Conservation (phyloP, 192 early-diverging fungal genomes). For the Gamsiella multidivaricata region DNA sequence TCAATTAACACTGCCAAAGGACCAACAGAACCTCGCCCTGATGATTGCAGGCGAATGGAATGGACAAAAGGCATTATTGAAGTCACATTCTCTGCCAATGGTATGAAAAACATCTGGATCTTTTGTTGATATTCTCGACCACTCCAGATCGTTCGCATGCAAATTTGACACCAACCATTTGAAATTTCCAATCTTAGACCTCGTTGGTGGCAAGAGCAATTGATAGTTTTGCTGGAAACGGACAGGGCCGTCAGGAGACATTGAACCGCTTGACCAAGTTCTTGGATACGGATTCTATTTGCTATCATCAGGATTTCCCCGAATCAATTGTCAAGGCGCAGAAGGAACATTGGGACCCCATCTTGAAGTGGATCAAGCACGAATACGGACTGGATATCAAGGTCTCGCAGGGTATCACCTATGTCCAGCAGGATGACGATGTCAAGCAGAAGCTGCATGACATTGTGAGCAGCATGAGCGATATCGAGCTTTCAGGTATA, state of each 20-base stretch:
- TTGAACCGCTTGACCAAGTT: slow-evolving; percentile 83
- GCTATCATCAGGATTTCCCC: slow-evolving; percentile 86
- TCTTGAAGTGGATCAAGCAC: slow-evolving; percentile 79
- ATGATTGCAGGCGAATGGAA: slow-evolving; percentile 96
- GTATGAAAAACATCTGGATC: slow-evolving; percentile 49
- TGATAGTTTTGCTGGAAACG: slow-evolving; percentile 72
- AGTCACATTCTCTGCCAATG: slow-evolving; percentile 89
- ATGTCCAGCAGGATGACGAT: slow-evolving; percentile 70
- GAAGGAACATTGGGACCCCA: slow-evolving; percentile 79
- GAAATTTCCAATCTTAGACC: too few species aligned
- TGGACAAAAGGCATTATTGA: slow-evolving; percentile 80
- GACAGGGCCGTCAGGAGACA: slow-evolving; percentile 70
- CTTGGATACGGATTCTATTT: slow-evolving; percentile 90
- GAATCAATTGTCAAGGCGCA: slow-evolving; percentile 85
- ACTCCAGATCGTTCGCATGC: too few species aligned
- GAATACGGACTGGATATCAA: slow-evolving; percentile 75
- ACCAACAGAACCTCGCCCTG: slow-evolving; percentile 75
- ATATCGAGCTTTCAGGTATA: slow-evolving; percentile 77
- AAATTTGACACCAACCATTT: too few species aligned
- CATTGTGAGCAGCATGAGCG: slow-evolving; percentile 67
- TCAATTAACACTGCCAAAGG: slow-evolving; percentile 66
- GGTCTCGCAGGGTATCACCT: slow-evolving; percentile 78
- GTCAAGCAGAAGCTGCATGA: slow-evolving; percentile 67
- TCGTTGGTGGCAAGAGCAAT: slow-evolving; percentile 89
- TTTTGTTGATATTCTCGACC: background rate